Percentiles rank a stretch among this genome's conserved stretches.
These are phyloP conservation scores for Suillus occidentalis DNA, from an alignment of 768 basidiomycete genomes.

Conservation along the genomic window DNA sequence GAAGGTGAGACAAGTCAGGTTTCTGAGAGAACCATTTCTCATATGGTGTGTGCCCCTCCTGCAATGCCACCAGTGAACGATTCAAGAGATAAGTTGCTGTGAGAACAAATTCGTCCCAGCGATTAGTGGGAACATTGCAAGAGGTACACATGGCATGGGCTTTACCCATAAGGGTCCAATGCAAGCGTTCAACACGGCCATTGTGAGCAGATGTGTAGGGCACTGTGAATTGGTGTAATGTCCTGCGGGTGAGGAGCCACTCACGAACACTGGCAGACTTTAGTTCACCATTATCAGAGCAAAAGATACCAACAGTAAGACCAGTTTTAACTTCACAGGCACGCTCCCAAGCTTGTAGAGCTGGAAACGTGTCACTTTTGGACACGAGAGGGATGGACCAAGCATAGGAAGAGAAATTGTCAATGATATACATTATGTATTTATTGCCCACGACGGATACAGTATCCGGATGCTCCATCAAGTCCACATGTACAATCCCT, in stretches of 20 bases:
- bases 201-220: slow-evolving; percentile 39
- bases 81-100: too few relatives aligned
- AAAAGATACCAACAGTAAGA: slow-evolving; percentile 13
- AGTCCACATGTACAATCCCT: slow-evolving; percentile 27
- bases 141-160: slow-evolving; percentile 30
- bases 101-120: slow-evolving; percentile 33
- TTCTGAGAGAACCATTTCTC: slow-evolving; percentile 18
- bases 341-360: slow-evolving; percentile 30
- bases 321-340: slow-evolving; percentile 24
- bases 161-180: slow-evolving; percentile 35
- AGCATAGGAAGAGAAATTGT: slow-evolving; percentile 14
- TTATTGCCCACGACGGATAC: neutral
- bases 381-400: slow-evolving; percentile 32
- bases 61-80: too few relatives aligned
- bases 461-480: slow-evolving; percentile 16
- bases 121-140: slow-evolving; percentile 23
- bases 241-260: slow-evolving; percentile 18
- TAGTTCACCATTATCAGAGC: slow-evolving; percentile 28
- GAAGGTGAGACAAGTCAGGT: slow-evolving; percentile 29
- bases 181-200: slow-evolving; percentile 36
- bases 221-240: slow-evolving; percentile 21
- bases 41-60: slow-evolving; percentile 19
- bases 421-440: slow-evolving; percentile 13
- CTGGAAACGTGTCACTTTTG: slow-evolving; percentile 25
- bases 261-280: slow-evolving; percentile 8